These are phyloP conservation scores for Carex myosuroides DNA, from an alignment of 176 grass and related monocot genomes.

Conservation along the genomic window DNA sequence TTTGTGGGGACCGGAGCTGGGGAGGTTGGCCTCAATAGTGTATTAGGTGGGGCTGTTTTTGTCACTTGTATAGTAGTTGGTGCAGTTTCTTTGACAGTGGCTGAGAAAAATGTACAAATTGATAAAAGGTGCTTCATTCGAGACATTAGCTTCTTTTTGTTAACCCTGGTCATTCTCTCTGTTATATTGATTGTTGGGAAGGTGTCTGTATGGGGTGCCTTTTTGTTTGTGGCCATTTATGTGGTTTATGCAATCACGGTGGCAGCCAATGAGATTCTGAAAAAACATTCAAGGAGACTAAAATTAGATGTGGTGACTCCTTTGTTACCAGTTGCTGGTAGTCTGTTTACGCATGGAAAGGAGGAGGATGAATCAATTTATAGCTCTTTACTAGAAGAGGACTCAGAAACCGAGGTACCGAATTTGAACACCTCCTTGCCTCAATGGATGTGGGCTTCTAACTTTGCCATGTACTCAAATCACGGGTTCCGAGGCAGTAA, in stretches of 20 bases:
- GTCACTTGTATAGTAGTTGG: conserved; percentile 94
- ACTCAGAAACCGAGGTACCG: conserved; percentile 35
- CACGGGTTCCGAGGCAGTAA: conserved; percentile 42
- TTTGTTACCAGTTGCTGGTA: conserved; percentile 78
- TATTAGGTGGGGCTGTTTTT: conserved; percentile 88
- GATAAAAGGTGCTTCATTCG: conserved; percentile 80
- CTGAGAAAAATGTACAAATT: conserved; percentile 93
- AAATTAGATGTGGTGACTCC: conserved; percentile 85
- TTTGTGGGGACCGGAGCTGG: conserved; percentile 70
- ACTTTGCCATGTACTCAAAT: conserved; percentile 98
- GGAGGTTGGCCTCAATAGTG: conserved; percentile 91
- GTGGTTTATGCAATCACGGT: conserved; percentile 74
- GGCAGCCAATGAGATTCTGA: conserved; percentile 82
- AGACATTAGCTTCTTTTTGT: conserved; percentile 83
- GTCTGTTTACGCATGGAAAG: conserved; percentile 54
- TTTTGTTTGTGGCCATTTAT: conserved; percentile 83
- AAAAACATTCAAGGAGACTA: conserved; percentile 74
- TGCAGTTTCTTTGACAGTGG: conserved; percentile 55
- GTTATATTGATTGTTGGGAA: conserved; percentile 67
- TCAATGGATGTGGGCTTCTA: conserved; percentile 99
- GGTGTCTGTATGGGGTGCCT: conserved; percentile 81
- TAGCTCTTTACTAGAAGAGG: conserved; percentile 72
- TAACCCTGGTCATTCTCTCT: conserved; percentile 51
- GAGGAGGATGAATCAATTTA: conserved; percentile 74
- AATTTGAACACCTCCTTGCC: conserved; percentile 58